Evolutionary conservation across 108 stramenopile genomes (phyloP).

Genomic region (Ochromonas danica): DNA sequence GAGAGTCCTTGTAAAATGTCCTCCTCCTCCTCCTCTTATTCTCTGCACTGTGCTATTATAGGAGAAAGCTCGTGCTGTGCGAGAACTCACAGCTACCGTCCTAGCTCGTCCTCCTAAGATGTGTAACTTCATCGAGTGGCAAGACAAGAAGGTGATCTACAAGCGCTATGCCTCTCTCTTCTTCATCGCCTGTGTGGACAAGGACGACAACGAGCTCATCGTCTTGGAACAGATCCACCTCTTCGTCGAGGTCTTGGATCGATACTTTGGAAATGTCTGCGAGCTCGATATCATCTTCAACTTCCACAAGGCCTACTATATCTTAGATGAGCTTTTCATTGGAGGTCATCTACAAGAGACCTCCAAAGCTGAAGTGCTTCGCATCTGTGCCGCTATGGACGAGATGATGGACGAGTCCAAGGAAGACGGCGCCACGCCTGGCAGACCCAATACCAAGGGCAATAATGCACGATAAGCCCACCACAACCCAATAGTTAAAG

Average conservation of each 20-base stretch:
- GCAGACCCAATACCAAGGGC: not conserved
- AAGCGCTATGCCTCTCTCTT: conserved; percentile 63
- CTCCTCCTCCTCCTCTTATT: not conserved
- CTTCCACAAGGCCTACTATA: conserved; percentile 89
- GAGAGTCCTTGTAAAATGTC: too few relatives aligned
- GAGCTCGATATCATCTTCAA: conserved; percentile 99
- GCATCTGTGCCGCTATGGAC: conserved; percentile 57
- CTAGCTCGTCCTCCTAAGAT: conserved; percentile 93
- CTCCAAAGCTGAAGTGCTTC: conserved; percentile 56
- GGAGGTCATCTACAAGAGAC: conserved; percentile 69
- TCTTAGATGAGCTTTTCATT: conserved; percentile 97
- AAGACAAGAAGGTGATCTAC: conserved; percentile 79
- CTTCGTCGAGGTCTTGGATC: conserved; percentile 79
- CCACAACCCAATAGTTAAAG: too few relatives aligned
- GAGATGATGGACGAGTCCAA: conserved; percentile 60
- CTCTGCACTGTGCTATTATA: not conserved
- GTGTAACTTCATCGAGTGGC: conserved; percentile 97
- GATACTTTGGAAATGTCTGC: conserved; percentile 65
- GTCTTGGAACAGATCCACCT: conserved; percentile 90
- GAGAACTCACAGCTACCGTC: conserved; percentile 84
- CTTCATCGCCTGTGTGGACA: conserved; percentile 64
- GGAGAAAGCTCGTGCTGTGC: conserved; percentile 84
- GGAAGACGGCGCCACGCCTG: conserved; percentile 42
- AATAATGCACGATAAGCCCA: too few relatives aligned
- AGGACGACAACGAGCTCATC: conserved; percentile 63